Evolutionary conservation across 1,284 basidiomycete genomes (phyloP), one percentile per base, ranked within the genome.

Genomic region (Ceratobasidium sp.): DNA sequence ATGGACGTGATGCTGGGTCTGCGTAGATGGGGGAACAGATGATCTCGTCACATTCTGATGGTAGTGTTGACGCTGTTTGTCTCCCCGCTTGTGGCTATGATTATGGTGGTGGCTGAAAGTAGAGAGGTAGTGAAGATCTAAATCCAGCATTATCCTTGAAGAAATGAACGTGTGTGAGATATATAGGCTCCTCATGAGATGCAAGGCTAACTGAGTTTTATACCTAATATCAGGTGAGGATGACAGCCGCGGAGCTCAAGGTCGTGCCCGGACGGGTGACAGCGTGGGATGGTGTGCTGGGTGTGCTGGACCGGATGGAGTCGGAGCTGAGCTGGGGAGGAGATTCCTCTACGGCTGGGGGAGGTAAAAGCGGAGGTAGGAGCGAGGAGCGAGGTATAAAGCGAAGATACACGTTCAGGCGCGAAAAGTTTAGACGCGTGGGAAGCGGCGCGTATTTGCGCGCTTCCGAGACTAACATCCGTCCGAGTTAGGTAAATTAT

Each of bases 61-160:
- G 4, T 41, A n/a, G n/a, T n/a, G 36, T 5, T 41, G 36, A 41
- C 36, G 36, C 6, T 41, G 36, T 41, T 41, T 41, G 11, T 41
- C 36, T 41, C 36, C 36, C 36, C 36, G 36, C 36, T 41, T 41
- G 36, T 63, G 7, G 60, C 45, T 9, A 41, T 41, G 3, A 48
- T 24, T 48, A 47, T 41, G 19, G 24, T 63, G 27, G 27, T 63
- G 48, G 45, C 48, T 63, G 60, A 47, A 63, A 27, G 60, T 24
- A 24, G 60, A 41, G 36, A 63, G 19, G 29, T 47, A 48, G 7
- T 63, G 60, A 45, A 63, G 60, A 44, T 63, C 60, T 48, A 15
- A 22, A 14, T 48, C 60, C n/a, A 45, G 27, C 53, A 54, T 54
- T 9, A 41, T 41, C 11, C 36, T 11, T 41, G 36, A 41, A 41